Evolutionary conservation across 2,329 filamentous ascomycete genomes (phyloP), one percentile per base, ranked within the genome.

Genomic region (Cladosporium sp.): DNA sequence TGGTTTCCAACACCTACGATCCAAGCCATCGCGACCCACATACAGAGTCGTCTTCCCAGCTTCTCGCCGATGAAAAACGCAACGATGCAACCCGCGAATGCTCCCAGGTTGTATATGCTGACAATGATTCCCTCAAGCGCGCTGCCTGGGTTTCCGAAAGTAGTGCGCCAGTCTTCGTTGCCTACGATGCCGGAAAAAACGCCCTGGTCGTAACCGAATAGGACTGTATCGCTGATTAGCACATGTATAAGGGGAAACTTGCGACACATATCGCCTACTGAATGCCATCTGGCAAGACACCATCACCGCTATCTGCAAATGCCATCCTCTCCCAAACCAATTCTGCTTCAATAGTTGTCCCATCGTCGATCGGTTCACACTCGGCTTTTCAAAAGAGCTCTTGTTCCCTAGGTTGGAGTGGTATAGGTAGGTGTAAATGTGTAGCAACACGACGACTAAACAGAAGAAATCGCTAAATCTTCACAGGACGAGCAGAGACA

Each of bases 1-100:
- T 15, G 5, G 5, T n/a, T 8, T 30, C 0, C 25, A 30, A 12
- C 5, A 34, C 66, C 59, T 49, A 69, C 74, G 47, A 77, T 76
- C 69, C 72, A 77, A 0, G 68, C 67, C 75, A 76, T 76, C 4
- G 74, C 74, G 28, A 76, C 67, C 74, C 74, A 76, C 74, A 74
- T 75, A 19, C 70, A 72, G 22, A 69, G 56, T 30, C 73, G 66
- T 25, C 74, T 59, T 0, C 74, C 74, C 1, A 71, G 67, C 43
- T 66, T 70, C 57, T 75, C 74, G 40, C 72, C 74, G 9, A 71
- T 69, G 2, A 73, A 58, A 60, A 76, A 75, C 2, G 64, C 67
- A 1, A 76, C 45, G 17, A 76, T 72, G 55, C 72, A 75, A 30
- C 74, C 74, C 0, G 66, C 66, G 55, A 75, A 75, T 20, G 65